Percentiles rank a stretch among this genome's conserved stretches.
Evolutionary conservation across 768 basidiomycete species (phyloP).

Genomic region (Boletus tylopilopsis): DNA sequence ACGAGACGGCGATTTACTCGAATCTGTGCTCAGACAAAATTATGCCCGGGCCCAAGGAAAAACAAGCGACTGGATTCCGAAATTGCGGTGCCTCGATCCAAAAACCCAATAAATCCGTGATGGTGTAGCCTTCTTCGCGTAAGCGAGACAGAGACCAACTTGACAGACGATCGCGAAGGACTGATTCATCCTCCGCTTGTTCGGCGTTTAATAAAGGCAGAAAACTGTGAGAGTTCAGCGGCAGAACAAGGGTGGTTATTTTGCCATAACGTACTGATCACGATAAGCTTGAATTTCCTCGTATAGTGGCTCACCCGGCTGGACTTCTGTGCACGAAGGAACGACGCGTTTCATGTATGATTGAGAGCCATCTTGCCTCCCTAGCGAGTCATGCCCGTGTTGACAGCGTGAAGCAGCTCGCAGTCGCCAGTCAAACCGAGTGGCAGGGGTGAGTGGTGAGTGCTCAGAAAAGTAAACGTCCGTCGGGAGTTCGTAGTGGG

Average conservation of each 20-base stretch:
- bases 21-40: conserved; percentile 64
- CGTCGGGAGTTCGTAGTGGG: conserved; percentile 21
- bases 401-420: conserved; percentile 46
- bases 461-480: conserved; percentile 30
- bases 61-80: conserved; percentile 64
- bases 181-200: conserved; percentile 58
- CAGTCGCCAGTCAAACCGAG: conserved; percentile 60
- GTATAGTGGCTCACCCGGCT: conserved; percentile 40
- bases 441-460: conserved; percentile 24
- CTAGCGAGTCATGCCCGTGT: conserved; percentile 10
- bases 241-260: background rate
- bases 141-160: conserved; percentile 63
- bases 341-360: conserved; percentile 37
- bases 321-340: conserved; percentile 33
- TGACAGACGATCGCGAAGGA: conserved; percentile 58
- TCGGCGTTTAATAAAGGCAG: conserved; percentile 49
- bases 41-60: conserved; percentile 60
- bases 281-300: conserved; percentile 53
- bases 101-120: conserved; percentile 62
- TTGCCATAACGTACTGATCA: conserved; percentile 44
- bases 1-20: conserved; percentile 45
- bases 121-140: conserved; percentile 65
- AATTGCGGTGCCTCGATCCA: conserved; percentile 65
- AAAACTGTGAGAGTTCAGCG: conserved; percentile 37
- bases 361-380: conserved; percentile 11